Evolutionary conservation across 306 rosid genomes (phyloP).

Genomic region (Prunus davidiana): DNA sequence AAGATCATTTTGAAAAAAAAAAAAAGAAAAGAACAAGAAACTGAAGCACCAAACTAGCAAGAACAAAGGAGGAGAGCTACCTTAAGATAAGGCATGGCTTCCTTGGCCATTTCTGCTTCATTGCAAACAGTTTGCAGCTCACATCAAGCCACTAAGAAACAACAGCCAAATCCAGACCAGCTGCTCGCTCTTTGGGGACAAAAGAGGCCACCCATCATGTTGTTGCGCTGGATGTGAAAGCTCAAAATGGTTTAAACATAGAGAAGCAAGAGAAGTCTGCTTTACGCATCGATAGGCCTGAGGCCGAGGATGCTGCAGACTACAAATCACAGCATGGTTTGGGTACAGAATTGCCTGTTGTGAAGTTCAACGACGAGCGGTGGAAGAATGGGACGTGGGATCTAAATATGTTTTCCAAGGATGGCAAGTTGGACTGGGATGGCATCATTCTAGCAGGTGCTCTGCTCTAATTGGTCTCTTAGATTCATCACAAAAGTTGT

Average conservation of each 20-base stretch:
- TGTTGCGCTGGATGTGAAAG: conserved; percentile 15
- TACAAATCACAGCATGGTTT: not conserved
- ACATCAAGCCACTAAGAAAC: conserved; percentile 29
- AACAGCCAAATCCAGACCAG: conserved; percentile 10
- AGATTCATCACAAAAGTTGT: no score
- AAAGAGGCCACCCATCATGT: conserved; percentile 10
- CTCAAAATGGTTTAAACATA: not conserved
- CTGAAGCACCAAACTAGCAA: not conserved
- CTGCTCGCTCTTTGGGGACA: conserved; percentile 10
- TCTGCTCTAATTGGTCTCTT: no score
- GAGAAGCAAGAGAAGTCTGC: conserved; percentile 7
- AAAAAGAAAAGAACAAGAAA: not conserved
- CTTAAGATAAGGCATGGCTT: conserved; percentile 32
- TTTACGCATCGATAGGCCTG: not conserved
- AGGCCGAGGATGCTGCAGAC: conserved; percentile 5
- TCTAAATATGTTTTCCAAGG: conserved; percentile 38
- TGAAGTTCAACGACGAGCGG: conserved; percentile 25
- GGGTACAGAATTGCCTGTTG: not conserved
- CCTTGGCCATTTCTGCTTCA: conserved; percentile 37
- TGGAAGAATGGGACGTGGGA: conserved; percentile 56
- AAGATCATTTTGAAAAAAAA: not conserved
- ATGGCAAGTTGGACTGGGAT: conserved; percentile 44
- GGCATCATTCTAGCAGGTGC: conserved; percentile 41
- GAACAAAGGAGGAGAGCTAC: not conserved
- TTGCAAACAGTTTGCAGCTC: conserved; percentile 27